Evolutionary conservation across 202 grass and related monocot genomes (phyloP), one percentile per base, ranked within the genome.

Genomic region (Hordeum pubiflorum): DNA sequence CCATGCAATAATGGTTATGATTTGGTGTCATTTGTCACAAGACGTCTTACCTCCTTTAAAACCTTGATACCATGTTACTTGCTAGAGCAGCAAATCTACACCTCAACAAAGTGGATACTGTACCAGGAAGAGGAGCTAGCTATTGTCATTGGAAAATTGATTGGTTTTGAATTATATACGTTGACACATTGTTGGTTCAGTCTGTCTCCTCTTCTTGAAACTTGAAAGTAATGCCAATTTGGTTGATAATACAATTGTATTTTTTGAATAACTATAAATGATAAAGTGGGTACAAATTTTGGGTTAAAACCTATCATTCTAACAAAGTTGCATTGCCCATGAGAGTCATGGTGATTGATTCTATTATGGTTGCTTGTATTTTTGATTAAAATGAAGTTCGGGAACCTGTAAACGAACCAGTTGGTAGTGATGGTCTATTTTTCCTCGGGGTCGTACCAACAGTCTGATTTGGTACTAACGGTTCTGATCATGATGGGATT

Each of bases 51-150:
- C 50, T 18, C 50, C 46, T 50, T 50, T n/a, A 54, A 54, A 8
- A 54, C 6, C 50, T n/a, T 54, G 50, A 54, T 54, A 54, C 17
- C 6, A 72, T 43, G 69, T 29, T 11, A 50, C 69, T 72, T 72
- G 69, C 41, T 72, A 72, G 69, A 54, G 41, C 8, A 50, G 69
- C 41, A 72, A 68, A 72, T 72, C 23, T 48, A 31, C 69, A 72
- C 40, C 37, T 50, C 6, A 23, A 31, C 41, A 72, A 50, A 17
- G 69, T 48, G 40, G 37, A 13, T 34, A 50, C 41, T 72, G 41
- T 72, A 23, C 24, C 46, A 72, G 41, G 23, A 48, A 50, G 9
- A 69, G 37, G 22, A 69, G 37, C 20, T 69, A 69, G 66, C 20
- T 72, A 48, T 24, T 72, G 23, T 24, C 69, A 72, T 72, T 10